Conservation (phyloP, 31 red algal genomes). For the Odonthalia washingtoniensis region DNA sequence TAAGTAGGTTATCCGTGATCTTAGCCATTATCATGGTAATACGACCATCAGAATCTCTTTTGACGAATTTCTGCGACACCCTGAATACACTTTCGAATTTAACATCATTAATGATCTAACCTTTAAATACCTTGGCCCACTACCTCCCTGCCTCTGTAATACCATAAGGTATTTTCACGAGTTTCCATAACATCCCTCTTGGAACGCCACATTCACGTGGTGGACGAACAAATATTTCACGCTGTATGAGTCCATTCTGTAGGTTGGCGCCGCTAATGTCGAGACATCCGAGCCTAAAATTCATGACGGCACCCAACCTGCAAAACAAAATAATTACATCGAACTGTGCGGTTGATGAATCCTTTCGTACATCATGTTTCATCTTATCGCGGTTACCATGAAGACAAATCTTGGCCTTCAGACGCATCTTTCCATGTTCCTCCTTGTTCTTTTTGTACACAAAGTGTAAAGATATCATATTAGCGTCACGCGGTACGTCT, state of each 20-base stretch:
- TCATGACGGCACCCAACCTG: not conserved
- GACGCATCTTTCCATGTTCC: conserved; percentile 3
- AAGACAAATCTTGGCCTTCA: not conserved
- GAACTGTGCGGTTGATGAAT: not conserved
- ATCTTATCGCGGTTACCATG: not conserved
- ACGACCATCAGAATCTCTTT: not conserved
- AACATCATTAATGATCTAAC: not conserved
- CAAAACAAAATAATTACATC: not conserved
- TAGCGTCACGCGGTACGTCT: not conserved
- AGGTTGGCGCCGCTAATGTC: not conserved
- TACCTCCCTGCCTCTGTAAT: not conserved
- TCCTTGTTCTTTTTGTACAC: conserved; percentile 44
- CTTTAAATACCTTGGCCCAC: not conserved
- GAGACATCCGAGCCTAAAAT: not conserved
- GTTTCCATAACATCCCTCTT: not conserved
- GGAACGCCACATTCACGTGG: not conserved
- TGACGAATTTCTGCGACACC: not conserved
- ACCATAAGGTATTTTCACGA: not conserved
- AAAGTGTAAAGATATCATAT: conserved; percentile 34
- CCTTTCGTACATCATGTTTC: not conserved
- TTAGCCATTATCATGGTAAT: not conserved
- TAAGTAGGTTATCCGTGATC: not conserved
- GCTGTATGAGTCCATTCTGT: not conserved
- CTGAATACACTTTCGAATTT: not conserved
- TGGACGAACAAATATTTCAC: not conserved